These are phyloP conservation scores for Tolypocladium tundrense DNA, from an alignment of 2,329 filamentous ascomycete species.

Conservation along the genomic window DNA sequence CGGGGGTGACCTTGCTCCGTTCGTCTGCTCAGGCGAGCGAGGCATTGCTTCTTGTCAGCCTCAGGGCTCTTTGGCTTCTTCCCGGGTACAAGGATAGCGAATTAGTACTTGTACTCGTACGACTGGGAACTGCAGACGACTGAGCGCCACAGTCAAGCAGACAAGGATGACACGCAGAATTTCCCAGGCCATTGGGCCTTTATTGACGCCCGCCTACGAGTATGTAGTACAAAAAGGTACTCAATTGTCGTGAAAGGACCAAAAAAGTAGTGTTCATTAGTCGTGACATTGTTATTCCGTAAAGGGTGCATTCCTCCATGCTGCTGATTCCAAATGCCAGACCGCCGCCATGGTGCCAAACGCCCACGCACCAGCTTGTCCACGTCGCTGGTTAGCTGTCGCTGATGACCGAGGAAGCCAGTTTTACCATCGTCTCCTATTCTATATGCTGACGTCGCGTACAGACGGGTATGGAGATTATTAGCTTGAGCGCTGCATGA, in stretches of 20 bases:
- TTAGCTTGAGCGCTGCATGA: constrained; percentile 1
- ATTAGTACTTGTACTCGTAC: no score
- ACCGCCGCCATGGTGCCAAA: background rate
- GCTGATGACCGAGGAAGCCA: background rate
- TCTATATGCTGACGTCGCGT: background rate
- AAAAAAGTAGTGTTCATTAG: background rate
- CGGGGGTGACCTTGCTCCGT: no score
- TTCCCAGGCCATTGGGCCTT: background rate
- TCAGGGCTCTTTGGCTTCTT: no score
- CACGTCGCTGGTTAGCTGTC: background rate
- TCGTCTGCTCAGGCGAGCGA: background rate
- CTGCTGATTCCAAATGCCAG: background rate
- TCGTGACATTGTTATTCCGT: background rate
- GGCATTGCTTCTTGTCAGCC: background rate
- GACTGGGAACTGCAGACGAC: no score
- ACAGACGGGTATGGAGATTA: background rate
- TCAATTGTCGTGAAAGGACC: background rate
- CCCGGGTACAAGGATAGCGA: no score
- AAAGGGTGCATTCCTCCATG: background rate
- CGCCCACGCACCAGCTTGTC: background rate
- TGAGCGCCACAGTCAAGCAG: no score
- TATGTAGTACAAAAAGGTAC: background rate
- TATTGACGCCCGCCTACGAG: background rate
- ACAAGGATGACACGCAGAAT: background rate
- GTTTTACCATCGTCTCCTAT: background rate